These are phyloP conservation scores for Russula foetens DNA, from an alignment of 768 basidiomycete species.

Conservation along the genomic window DNA sequence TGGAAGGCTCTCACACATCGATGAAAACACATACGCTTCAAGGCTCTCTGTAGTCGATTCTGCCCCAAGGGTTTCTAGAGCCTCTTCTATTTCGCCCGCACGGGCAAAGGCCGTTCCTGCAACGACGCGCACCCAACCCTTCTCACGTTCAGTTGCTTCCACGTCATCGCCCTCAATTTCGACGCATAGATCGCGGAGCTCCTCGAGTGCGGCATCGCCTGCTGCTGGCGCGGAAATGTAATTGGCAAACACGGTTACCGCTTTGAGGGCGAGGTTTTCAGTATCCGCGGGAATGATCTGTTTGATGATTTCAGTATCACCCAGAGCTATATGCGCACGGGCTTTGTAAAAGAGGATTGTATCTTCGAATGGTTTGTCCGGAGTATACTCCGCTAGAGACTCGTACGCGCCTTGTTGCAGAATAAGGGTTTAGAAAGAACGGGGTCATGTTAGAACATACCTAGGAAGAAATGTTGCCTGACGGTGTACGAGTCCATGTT, in stretches of 20 bases:
- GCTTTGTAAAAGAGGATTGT: conserved; percentile 71
- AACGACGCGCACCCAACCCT: conserved; percentile 64
- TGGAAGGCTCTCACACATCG: conserved; percentile 9
- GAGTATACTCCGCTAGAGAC: conserved; percentile 47
- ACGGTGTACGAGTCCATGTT: conserved; percentile 52
- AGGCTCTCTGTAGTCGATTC: conserved; percentile 63
- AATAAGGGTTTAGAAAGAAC: background rate
- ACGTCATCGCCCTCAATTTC: conserved; percentile 79
- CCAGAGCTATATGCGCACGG: conserved; percentile 67
- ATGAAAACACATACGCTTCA: conserved; percentile 63
- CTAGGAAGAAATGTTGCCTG: conserved; percentile 71
- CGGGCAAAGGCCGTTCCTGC: conserved; percentile 83
- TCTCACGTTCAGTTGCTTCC: conserved; percentile 59
- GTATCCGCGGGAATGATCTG: conserved; percentile 47
- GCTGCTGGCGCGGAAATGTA: conserved; percentile 39
- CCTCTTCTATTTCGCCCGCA: conserved; percentile 86
- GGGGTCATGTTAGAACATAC: conserved; percentile 27
- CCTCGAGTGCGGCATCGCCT: conserved; percentile 56
- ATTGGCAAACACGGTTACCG: conserved; percentile 65
- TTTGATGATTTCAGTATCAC: conserved; percentile 47
- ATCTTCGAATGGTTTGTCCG: conserved; percentile 54
- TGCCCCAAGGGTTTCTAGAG: conserved; percentile 75
- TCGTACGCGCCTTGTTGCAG: conserved; percentile 52
- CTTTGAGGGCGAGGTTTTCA: conserved; percentile 62
- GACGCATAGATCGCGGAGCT: conserved; percentile 75